These are phyloP conservation scores for Prunella vulgaris DNA, from an alignment of 257 asterid species.

Conservation along the genomic window DNA sequence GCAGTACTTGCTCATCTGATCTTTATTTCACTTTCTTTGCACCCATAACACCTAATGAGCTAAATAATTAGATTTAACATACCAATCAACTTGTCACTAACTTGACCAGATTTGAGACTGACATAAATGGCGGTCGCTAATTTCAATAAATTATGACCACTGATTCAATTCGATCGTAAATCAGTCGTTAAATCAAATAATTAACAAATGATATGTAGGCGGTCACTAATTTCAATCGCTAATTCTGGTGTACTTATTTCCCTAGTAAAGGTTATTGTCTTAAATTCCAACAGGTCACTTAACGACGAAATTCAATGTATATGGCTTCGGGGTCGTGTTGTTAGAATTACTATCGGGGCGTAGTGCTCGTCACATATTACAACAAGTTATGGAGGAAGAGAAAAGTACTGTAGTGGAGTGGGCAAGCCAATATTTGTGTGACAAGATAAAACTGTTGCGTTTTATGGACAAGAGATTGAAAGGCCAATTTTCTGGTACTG, in stretches of 20 bases:
- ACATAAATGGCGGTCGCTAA: too few species aligned
- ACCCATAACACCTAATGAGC: too few species aligned
- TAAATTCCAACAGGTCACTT: constrained; percentile 3
- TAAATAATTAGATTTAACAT: too few species aligned
- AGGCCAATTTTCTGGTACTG: not conserved
- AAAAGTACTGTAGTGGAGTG: constrained; percentile 1
- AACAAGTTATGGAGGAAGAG: not conserved
- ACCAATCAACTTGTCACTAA: too few species aligned
- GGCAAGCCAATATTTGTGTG: not conserved
- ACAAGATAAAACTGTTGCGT: not conserved
- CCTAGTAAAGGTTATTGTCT: not conserved
- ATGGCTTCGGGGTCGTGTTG: constrained; percentile 22
- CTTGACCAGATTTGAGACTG: too few species aligned
- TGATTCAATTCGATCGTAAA: too few species aligned
- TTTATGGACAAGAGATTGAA: constrained; percentile 15
- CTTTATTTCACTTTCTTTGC: too few species aligned
- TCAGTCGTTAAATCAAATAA: too few species aligned
- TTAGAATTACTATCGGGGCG: constrained; percentile 20
- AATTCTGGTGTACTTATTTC: not conserved
- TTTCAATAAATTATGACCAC: too few species aligned
- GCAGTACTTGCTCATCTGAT: too few species aligned
- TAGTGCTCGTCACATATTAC: not conserved
- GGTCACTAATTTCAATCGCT: too few species aligned
- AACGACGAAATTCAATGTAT: constrained; percentile 15
- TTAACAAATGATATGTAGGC: too few species aligned